Evolutionary conservation across 768 basidiomycete genomes (phyloP).

Genomic region (Tremella yokohamensis): DNA sequence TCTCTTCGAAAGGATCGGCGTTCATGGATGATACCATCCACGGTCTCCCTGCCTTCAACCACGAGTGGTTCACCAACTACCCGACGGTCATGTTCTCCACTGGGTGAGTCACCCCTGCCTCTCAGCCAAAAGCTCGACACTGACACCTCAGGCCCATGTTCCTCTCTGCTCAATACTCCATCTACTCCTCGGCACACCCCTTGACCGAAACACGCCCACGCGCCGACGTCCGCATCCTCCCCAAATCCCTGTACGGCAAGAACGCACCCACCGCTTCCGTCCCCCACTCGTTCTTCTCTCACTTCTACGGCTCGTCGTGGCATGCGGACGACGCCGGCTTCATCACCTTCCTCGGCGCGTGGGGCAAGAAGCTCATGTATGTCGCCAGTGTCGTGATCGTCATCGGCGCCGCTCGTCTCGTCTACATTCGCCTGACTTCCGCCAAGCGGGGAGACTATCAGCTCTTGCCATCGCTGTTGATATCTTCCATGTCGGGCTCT

Average conservation of each 20-base stretch:
- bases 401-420: conserved; percentile 61
- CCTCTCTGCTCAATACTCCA: conserved; percentile 85
- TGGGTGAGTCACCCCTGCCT: conserved; percentile 50
- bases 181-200: conserved; percentile 59
- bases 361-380: conserved; percentile 88
- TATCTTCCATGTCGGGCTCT: conserved; percentile 6
- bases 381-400: conserved; percentile 70
- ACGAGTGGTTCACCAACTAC: conserved; percentile 91
- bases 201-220: conserved; percentile 57
- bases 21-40: conserved; percentile 92
- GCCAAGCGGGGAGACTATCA: conserved; percentile 20
- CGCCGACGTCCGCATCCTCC: conserved; percentile 78
- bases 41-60: conserved; percentile 84
- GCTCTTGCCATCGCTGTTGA: conserved; percentile 22
- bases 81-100: conserved; percentile 99
- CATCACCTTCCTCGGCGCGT: conserved; percentile 81
- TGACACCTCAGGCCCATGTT: conserved; percentile 75
- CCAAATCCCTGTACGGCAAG: conserved; percentile 97
- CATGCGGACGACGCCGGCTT: conserved; percentile 98
- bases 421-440: conserved; percentile 31
- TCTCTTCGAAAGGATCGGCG: conserved; percentile 75
- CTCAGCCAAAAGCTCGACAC: background rate
- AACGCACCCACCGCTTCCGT: conserved; percentile 79
- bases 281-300: conserved; percentile 89
- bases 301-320: conserved; percentile 98